These are phyloP conservation scores for Pseudozyma tsukubaensis DNA, from an alignment of 1,284 basidiomycete species.

Conservation along the genomic window DNA sequence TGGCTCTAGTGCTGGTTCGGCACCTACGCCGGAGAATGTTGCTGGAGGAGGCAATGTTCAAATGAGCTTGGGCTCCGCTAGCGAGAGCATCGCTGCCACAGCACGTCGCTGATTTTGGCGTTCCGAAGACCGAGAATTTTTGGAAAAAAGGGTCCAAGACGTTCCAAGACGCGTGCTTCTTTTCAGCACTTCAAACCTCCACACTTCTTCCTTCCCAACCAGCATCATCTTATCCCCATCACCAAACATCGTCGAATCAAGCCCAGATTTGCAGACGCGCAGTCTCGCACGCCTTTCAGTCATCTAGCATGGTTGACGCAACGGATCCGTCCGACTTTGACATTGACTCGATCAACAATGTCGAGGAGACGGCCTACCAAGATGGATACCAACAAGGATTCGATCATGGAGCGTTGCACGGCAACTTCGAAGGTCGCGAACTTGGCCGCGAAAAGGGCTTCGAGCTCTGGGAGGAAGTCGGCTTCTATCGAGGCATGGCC, in stretches of 20 bases:
- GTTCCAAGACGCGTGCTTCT: slow-evolving; percentile 1
- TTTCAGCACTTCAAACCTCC: slow-evolving; percentile 5
- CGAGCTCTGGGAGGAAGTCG: slow-evolving; percentile 96
- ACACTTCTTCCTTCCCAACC: slow-evolving; percentile 30
- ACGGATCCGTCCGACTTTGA: slow-evolving; percentile 30
- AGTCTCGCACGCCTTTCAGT: no score
- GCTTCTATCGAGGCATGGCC: slow-evolving; percentile 89
- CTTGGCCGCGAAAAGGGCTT: slow-evolving; percentile 90
- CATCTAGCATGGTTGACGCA: slow-evolving; percentile 15
- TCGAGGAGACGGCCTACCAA: slow-evolving; percentile 76
- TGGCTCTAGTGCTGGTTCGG: slow-evolving; percentile 21
- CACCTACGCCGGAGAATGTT: slow-evolving; percentile 6
- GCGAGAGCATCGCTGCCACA: slow-evolving; percentile 34
- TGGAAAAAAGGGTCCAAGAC: slow-evolving; percentile 24
- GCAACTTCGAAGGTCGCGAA: slow-evolving; percentile 89
- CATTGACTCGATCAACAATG: slow-evolving; percentile 52
- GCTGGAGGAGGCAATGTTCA: neutral
- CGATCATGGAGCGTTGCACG: slow-evolving; percentile 87
- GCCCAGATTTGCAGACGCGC: no score
- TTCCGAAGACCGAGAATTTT: slow-evolving; percentile 21
- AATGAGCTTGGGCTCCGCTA: slow-evolving; percentile 41
- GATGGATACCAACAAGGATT: slow-evolving; percentile 81
- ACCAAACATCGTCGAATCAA: no score
- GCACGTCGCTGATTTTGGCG: slow-evolving; percentile 20
- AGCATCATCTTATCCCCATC: slow-evolving; percentile 22